Base-by-base conservation (phyloP, 2,329 filamentous ascomycete genomes). In the Xylaria sp. region DNA sequence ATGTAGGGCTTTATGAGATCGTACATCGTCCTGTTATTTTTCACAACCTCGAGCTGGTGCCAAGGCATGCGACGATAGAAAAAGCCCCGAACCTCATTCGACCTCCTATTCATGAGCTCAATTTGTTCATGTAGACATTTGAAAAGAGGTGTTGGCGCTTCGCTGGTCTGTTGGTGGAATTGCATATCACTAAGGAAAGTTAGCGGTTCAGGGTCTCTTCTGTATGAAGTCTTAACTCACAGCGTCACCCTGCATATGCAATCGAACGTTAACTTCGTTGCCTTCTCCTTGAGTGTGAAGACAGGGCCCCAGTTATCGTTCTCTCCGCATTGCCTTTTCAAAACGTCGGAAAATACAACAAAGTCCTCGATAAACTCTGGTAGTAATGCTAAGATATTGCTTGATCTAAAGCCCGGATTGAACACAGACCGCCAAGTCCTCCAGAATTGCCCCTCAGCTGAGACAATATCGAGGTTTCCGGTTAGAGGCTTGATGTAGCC, bases 221-320 rank as follows among this genome's bases (percentile, higher is more conserved):
- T 10, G 55, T 25, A 46, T 10, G 30, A n/a, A 39, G 6, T 25
- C 25, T 5, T 30, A 52, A 70, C 70, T 56, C 68, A 80, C 74
- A 81, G 59, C 3, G 77, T 74, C 13, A 78, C 74, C 7, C 78
- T 73, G 10, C 73, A 71, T 45, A 81, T 82, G 15, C 82, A 72
- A 59, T 83, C 80, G 5, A 81, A 76, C 0, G 81, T 78, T 13
- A 83, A 63, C 56, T 79, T 77, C 7, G 74, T 78, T 2, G 80
- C 75, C 9, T 72, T 74, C 5, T 77, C 64, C 59, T 81, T 74
- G 4, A 83, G 70, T 2, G 70, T 57, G 28, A 79, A 78, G 20
- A 78, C 70, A 20, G 66, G 55, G 25, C 76, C 74, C 77, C 75
- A 78, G 25, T 65, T 62, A 10, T 72, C 71, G 43, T 75, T 65